Evolutionary conservation across 768 basidiomycete species (phyloP).

Genomic region (Lepiota venenata): DNA sequence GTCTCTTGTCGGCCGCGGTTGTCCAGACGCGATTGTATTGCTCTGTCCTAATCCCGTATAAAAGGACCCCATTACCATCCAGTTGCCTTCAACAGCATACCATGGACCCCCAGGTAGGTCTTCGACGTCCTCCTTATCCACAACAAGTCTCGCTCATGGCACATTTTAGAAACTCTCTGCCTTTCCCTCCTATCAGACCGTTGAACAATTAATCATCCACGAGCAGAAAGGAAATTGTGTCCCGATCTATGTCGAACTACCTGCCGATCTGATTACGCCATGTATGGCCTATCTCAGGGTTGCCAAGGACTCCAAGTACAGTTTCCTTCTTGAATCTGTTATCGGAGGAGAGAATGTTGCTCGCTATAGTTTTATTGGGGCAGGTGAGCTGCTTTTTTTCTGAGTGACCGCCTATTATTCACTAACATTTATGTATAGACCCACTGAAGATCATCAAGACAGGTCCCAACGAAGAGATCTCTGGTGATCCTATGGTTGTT

Average conservation of each 20-base stretch:
- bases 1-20: not conserved
- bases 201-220: slow-evolving; percentile 73
- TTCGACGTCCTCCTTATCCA: not conserved
- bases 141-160: slow-evolving; percentile 1
- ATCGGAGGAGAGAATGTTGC: slow-evolving; percentile 87
- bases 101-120: slow-evolving; percentile 52
- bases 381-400: slow-evolving; percentile 51
- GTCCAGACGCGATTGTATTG: not conserved
- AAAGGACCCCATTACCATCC: not conserved
- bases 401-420: no score
- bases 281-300: slow-evolving; percentile 95
- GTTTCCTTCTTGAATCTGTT: slow-evolving; percentile 93
- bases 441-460: slow-evolving; percentile 91
- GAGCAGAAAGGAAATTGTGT: slow-evolving; percentile 91
- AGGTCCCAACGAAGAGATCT: slow-evolving; percentile 77
- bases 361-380: slow-evolving; percentile 94
- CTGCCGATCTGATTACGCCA: slow-evolving; percentile 95
- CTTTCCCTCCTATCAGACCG: slow-evolving; percentile 65
- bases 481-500: slow-evolving; percentile 82
- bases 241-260: slow-evolving; percentile 88
- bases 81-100: not conserved
- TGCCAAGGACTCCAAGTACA: slow-evolving; percentile 89
- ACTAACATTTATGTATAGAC: slow-evolving; percentile 44
- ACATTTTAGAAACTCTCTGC: slow-evolving; percentile 57
- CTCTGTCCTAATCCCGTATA: not conserved